Conservation (phyloP, 176 grass and related monocot species). For the Triticum dicoccoides region DNA sequence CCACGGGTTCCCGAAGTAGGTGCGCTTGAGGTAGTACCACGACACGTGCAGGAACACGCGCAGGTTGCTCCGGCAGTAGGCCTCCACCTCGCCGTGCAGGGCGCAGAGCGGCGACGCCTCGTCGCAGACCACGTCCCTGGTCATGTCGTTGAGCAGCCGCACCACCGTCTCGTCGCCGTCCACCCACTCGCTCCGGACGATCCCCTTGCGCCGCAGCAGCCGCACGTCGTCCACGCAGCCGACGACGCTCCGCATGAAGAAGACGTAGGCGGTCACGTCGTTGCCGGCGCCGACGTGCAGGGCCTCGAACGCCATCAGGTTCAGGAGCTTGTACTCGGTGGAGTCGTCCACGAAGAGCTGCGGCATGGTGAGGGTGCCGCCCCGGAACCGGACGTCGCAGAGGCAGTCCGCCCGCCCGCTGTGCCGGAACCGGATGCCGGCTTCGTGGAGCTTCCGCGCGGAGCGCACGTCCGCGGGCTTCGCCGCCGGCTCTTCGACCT, state of each 20-base stretch:
- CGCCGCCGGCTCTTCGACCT: not conserved
- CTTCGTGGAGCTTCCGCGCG: conserved; percentile 56
- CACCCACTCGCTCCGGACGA: conserved; percentile 49
- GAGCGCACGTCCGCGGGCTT: conserved; percentile 33
- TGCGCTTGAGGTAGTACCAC: not conserved
- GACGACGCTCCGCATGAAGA: conserved; percentile 72
- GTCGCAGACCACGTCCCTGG: conserved; percentile 57
- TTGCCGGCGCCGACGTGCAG: conserved; percentile 49
- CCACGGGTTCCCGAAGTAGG: conserved; percentile 49
- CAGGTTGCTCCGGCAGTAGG: conserved; percentile 23
- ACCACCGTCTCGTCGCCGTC: conserved; percentile 35
- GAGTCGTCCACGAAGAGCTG: conserved; percentile 52
- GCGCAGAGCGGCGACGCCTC: conserved; percentile 39
- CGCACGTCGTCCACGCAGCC: conserved; percentile 51
- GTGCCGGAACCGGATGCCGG: conserved; percentile 53
- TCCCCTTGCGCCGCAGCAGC: conserved; percentile 45
- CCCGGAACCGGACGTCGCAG: conserved; percentile 42
- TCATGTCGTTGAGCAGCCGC: conserved; percentile 53
- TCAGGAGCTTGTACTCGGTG: conserved; percentile 60
- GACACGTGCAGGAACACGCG: not conserved
- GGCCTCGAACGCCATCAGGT: conserved; percentile 66
- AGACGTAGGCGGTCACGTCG: conserved; percentile 56
- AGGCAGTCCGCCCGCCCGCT: conserved; percentile 39
- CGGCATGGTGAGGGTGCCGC: conserved; percentile 39
- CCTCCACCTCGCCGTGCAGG: conserved; percentile 49